Base-by-base conservation (phyloP, 2,329 filamentous ascomycete species). In the Colletotrichum spaethianum region DNA sequence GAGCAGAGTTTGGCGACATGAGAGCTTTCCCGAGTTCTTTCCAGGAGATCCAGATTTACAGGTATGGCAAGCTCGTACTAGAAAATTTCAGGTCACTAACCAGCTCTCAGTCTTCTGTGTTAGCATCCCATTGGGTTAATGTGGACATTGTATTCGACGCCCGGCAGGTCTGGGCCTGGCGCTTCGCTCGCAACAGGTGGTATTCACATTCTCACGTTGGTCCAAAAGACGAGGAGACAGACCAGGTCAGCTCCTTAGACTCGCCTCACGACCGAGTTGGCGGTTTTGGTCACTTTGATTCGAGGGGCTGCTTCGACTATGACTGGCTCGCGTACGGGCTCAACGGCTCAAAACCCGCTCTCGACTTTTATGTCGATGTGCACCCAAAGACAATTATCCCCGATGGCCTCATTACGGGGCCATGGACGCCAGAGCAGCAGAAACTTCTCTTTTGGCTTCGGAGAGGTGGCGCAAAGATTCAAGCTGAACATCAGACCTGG, bases 381-480 rank as follows among this genome's bases (percentile, higher is more conserved):
- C 83, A 87, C 63, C 79, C 78, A 14, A 73, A 76, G 8, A 78
- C 80, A 4, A 80, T 78, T n/a, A 80, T 87, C 48, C 86, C 86
- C 8, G 77, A 79, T 14, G 53, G 72, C 5, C 80, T 87, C 33
- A 68, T 87, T 40, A 81, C 79, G 0, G 84, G 85, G 0, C 84
- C 85, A 0, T 86, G 83, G 83, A 76, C 82, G 31, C 81, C 82
- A 4, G 80, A 82, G 46, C 76, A 79, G 52, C 76, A 80, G 31
- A 80, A 82, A 48, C 84, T 84, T 36, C 77, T 87, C 6, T 86
- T 86, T 75, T 87, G 86, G 86, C 78, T 87, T 26, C 76, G 81
- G 12, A 81, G 83, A 44, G 82, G 79, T 7, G 84, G 85, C 18
- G 78, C 82, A 63, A 75, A 74, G 5, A 53, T 82, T 11, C 77